Conservation (phyloP, 805 yeast species). For the Yamadazyma endophytica region DNA sequence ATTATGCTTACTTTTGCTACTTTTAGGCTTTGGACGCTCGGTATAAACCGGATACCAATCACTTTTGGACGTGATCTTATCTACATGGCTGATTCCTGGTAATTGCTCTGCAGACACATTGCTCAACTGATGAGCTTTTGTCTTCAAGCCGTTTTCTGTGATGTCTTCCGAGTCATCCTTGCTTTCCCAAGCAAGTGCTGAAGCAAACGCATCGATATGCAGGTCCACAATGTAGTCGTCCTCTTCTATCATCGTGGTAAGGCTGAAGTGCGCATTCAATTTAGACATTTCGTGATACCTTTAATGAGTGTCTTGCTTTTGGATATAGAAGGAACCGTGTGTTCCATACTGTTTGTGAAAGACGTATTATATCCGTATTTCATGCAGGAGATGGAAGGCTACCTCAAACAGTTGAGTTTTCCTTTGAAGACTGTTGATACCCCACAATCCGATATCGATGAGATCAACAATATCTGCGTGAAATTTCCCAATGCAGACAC, state of each 20-base stretch:
- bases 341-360: slow-evolving; percentile 87
- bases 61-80: slow-evolving; percentile 19
- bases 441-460: slow-evolving; percentile 11
- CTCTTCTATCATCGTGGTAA: too few species aligned
- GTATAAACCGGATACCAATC: slow-evolving; percentile 23
- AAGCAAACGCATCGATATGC: slow-evolving; percentile 37
- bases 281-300: not conserved
- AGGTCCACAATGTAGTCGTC: slow-evolving; percentile 28
- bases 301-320: slow-evolving; percentile 18
- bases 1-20: slow-evolving; percentile 26
- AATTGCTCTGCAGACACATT: not conserved
- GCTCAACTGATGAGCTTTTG: too few species aligned
- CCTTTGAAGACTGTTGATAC: slow-evolving; percentile 22
- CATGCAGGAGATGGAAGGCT: slow-evolving; percentile 41
- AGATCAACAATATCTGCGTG: slow-evolving; percentile 27
- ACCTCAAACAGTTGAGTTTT: slow-evolving; percentile 25
- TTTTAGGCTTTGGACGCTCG: slow-evolving; percentile 8
- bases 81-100: too few species aligned
- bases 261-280: too few species aligned
- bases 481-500: slow-evolving; percentile 44
- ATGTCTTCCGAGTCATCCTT: slow-evolving; percentile 15
- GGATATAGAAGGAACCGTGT: slow-evolving; percentile 91
- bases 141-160: too few species aligned
- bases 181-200: slow-evolving; percentile 36
- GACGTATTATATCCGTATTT: slow-evolving; percentile 78